Evolutionary conservation across 345 rosid species (phyloP), one percentile per base, ranked within the genome.

Genomic region (Citrus trifoliata): DNA sequence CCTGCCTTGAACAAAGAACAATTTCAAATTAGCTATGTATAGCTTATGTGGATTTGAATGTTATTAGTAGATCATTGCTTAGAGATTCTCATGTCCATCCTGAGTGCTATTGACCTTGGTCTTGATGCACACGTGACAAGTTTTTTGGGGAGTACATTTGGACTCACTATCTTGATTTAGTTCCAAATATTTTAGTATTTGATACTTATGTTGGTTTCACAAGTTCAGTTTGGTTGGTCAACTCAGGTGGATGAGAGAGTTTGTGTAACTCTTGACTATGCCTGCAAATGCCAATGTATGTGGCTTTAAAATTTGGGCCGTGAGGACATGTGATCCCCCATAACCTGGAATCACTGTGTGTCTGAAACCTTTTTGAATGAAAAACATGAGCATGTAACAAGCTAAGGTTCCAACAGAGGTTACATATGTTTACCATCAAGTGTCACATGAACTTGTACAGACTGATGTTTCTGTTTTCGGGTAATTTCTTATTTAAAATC

Each of bases 101-200:
- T 24, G 3, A 38, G 71, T 63, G n/a, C 58, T 37, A 35, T 30
- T 9, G 19, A 55, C 6, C 51, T 35, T 33, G 58, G 22, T 80
- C 51, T 13, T 46, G 18, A 12, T 12, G 51, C 51, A 46, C 51
- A 3, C 18, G 51, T 46, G 18, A 1, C 51, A 46, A 46, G 18
- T 46, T 70, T 64, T 76, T 63, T 25, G 56, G 76, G 74, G 46
- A 78, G 13, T 61, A 35, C 72, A 55, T 30, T 56, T 68, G 67
- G 76, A 35, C 76, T 66, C 76, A 16, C 76, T 65, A 18, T 64
- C 81, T 63, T 48, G 76, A 79, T 51, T 72, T 72, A 30, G 8
- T 24, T 64, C 67, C 70, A 51, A 63, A 76, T 30, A 58, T 25
- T 4, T 70, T 56, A 28, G 67, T 67, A 70, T 75, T 75, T 69